Base-by-base conservation (phyloP, 306 rosid genomes). In the Begonia loranthoides region DNA sequence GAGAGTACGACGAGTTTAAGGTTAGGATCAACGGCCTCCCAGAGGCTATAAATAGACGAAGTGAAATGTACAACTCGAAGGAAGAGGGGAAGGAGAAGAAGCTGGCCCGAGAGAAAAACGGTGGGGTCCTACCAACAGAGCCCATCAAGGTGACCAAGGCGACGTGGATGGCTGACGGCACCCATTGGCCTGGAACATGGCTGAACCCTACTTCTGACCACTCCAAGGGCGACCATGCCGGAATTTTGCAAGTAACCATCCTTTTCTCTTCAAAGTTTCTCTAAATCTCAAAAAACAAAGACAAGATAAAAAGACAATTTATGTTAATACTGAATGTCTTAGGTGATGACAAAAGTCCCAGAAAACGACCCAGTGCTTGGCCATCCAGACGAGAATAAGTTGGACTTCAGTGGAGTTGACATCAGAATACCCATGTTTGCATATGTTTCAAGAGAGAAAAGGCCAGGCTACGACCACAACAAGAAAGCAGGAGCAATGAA, bases 401-500 rank as follows among this genome's bases (percentile, higher is more conserved):
- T 87, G 52, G 94, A 87, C 17, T 87, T 87, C 76, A 77, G 88
- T 4, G 93, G 85, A 5, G 55, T 87, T 12, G 95, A 87, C 73
- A 82, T 71, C 2, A 65, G 95, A 58, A 40, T 87, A 33, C 95
- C 94, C 9, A 79, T 87, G 95, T 82, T 82, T 54, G 94, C 82
- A 11, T 87, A 87, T 28, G 93, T 87, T 49, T 87, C 95, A 0
- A 69, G 95, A 58, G 95, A 87, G 65, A 87, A 82, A 51, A 66
- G 95, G 17, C 83, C 82, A 9, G 95, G 95, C 0, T 79, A 59
- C 41, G 93, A 87, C 62, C 95, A 82, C 64, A 77, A 87, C 77
- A 82, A 82, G 76, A 87, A 87, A 73, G 95, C 89, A 17, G 95
- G 95, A 55, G 95, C 95, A 60, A 87, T 87, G 95, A 87, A 87